Base-by-base conservation (phyloP, 1,284 basidiomycete species). In the Amylostereum chailletii region DNA sequence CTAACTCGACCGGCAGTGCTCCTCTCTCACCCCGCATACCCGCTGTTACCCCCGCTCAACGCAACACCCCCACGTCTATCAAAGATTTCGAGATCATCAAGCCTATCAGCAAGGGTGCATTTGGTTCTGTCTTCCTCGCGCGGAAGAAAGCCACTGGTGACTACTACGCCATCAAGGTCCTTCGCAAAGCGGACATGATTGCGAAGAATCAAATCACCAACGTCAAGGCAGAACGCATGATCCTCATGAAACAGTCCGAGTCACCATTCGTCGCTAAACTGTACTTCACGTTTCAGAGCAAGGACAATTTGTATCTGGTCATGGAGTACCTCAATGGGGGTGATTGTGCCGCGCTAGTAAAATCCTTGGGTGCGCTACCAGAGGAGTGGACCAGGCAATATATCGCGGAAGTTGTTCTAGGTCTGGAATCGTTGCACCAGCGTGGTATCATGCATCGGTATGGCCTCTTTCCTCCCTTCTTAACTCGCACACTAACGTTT, bases 171-270 rank as follows among this genome's bases (percentile, higher is more conserved):
- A 96, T 99, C 81, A 99, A 99, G 70, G 94, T 98, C 34, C 71
- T 99, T 59, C 98, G 96, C 71, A 99, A 99, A 74, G 92, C 94
- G 31, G 96, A 99, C 70, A 99, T 99, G 96, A 98, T 99, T 63
- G 93, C 96, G 44, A 99, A 99, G 79, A 99, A 99, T 72, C 96
- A 99, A 69, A 96, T 99, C 67, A 99, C 96, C 50, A 99, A 99
- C 63, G 95, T 99, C 66, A 99, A 98, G 71, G 96, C 96, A 2
- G 96, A 99, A 71, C 81, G 96, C 50, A 98, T 95, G 83, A 99
- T 99, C 62, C 77, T 99, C 57, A 99, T 99, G 96, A 95, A 94
- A 64, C 95, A 99, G 66, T 90, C 96, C 0, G 94, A 97, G 67
- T 97, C 94, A 8, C 94, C 96, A n/a, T 98, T 99, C 71, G 95